phyloP scores from a whole-genome alignment of 139 green algal genomes.

The Asterochloris erici region DNA sequence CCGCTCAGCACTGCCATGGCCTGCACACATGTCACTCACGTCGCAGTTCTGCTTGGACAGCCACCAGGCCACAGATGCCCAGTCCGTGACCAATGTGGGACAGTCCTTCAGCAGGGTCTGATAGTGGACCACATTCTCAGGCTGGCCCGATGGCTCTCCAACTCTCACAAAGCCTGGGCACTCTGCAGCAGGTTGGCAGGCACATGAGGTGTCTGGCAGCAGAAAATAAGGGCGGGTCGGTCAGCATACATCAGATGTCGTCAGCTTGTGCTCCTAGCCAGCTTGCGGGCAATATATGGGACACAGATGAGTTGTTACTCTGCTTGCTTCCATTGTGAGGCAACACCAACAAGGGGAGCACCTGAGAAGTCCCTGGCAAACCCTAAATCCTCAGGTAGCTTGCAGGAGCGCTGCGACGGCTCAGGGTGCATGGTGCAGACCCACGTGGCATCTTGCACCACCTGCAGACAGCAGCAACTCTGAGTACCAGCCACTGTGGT shows the following conservation, averaged over 20 bases:
- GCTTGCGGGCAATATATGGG: too few species aligned
- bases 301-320: too few species aligned
- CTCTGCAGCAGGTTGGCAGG: constrained; percentile 14
- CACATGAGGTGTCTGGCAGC: neutral
- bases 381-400: neutral
- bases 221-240: too few species aligned
- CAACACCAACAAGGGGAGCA: too few species aligned
- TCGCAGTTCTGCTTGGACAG: constrained; percentile 8
- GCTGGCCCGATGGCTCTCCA: neutral
- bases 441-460: constrained; percentile 33
- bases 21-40: neutral
- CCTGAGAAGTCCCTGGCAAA: neutral
- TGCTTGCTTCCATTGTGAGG: too few species aligned
- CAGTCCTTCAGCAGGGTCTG: constrained; percentile 3
- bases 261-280: too few species aligned
- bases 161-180: constrained; percentile 13
- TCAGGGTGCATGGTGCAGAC: constrained; percentile 65
- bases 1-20: too few species aligned
- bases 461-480: constrained; percentile 6
- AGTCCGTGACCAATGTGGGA: neutral
- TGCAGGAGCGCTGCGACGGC: constrained; percentile 20
- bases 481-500: neutral
- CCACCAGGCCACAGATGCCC: constrained; percentile 22
- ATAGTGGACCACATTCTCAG: constrained; percentile 21
- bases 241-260: too few species aligned